These are phyloP conservation scores for Megacollybia platyphylla DNA, from an alignment of 1,284 basidiomycete genomes.

Conservation along the genomic window DNA sequence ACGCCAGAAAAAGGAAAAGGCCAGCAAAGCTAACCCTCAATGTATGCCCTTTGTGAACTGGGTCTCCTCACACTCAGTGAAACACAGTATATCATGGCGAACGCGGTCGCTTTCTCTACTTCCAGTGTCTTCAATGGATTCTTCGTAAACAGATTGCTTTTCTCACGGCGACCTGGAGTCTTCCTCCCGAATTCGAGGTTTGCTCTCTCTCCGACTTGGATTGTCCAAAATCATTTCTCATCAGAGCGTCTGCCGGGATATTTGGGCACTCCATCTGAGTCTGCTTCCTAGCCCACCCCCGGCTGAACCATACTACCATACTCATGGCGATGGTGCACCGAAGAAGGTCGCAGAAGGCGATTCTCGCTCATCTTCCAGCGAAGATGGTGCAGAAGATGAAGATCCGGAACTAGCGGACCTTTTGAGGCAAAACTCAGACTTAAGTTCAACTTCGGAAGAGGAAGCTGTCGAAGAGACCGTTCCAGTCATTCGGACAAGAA, in stretches of 20 bases:
- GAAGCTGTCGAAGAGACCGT: conserved; percentile 13
- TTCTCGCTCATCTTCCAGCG: conserved; percentile 7
- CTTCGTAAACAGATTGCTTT: conserved; percentile 63
- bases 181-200: conserved; percentile 76
- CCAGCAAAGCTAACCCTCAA: conserved; percentile 41
- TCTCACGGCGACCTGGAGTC: conserved; percentile 51
- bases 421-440: conserved; percentile 40
- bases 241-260: conserved; percentile 66
- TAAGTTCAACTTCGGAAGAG: conserved; percentile 30
- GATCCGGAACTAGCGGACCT: conserved; percentile 39
- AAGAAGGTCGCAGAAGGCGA: conserved; percentile 12
- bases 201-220: conserved; percentile 8
- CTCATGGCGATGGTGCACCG: conserved; percentile 19
- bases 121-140: conserved; percentile 72
- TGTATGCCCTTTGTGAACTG: conserved; percentile 22
- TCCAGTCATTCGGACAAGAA: neutral
- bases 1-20: conserved; percentile 32
- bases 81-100: conserved; percentile 67
- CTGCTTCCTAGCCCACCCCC: conserved; percentile 47
- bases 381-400: conserved; percentile 13
- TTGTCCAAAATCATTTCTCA: neutral
- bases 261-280: conserved; percentile 70
- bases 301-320: conserved; percentile 42
- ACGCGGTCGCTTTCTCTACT: conserved; percentile 64
- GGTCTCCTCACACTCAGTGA: conserved; percentile 1